Evolutionary conservation across 1,284 basidiomycete genomes (phyloP).

Genomic region (Sporisorium iseilematis-ciliati): DNA sequence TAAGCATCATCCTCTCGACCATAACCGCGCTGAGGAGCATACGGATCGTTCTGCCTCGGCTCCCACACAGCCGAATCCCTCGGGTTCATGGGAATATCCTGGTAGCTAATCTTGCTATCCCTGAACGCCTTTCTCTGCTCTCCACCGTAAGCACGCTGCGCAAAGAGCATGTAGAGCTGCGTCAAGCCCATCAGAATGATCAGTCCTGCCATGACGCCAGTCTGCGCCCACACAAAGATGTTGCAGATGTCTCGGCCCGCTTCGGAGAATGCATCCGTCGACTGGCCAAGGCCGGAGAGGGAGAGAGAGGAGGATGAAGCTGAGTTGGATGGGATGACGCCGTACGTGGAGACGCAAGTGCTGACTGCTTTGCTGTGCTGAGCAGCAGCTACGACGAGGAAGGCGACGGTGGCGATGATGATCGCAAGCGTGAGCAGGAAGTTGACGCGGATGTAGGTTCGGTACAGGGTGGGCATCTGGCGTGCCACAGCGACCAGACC

Average conservation of each 20-base stretch:
- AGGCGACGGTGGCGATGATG: slow-evolving; percentile 58
- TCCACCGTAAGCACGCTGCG: slow-evolving; percentile 63
- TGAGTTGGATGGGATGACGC: slow-evolving; percentile 32
- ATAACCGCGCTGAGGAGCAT: slow-evolving; percentile 19
- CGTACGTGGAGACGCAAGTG: slow-evolving; percentile 53
- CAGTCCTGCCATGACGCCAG: slow-evolving; percentile 64
- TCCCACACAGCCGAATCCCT: slow-evolving; percentile 61
- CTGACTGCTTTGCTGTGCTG: slow-evolving; percentile 52
- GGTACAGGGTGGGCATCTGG: slow-evolving; percentile 60
- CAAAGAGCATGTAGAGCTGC: slow-evolving; percentile 68
- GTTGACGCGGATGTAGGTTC: slow-evolving; percentile 64
- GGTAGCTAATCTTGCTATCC: slow-evolving; percentile 38
- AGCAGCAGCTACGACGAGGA: slow-evolving; percentile 55
- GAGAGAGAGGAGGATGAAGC: slow-evolving; percentile 18
- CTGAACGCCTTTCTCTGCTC: slow-evolving; percentile 51
- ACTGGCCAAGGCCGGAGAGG: slow-evolving; percentile 17
- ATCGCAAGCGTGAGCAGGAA: slow-evolving; percentile 57
- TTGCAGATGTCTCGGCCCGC: slow-evolving; percentile 59
- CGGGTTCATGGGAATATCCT: slow-evolving; percentile 55
- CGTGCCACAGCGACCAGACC: slow-evolving; percentile 57
- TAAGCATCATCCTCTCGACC: slow-evolving; percentile 15
- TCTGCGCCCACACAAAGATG: slow-evolving; percentile 65
- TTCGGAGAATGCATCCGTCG: slow-evolving; percentile 31
- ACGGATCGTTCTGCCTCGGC: slow-evolving; percentile 25
- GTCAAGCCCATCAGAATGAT: slow-evolving; percentile 63